phyloP scores from a whole-genome alignment of 2,329 filamentous ascomycete genomes.

The Phialemonium atrogriseum region DNA sequence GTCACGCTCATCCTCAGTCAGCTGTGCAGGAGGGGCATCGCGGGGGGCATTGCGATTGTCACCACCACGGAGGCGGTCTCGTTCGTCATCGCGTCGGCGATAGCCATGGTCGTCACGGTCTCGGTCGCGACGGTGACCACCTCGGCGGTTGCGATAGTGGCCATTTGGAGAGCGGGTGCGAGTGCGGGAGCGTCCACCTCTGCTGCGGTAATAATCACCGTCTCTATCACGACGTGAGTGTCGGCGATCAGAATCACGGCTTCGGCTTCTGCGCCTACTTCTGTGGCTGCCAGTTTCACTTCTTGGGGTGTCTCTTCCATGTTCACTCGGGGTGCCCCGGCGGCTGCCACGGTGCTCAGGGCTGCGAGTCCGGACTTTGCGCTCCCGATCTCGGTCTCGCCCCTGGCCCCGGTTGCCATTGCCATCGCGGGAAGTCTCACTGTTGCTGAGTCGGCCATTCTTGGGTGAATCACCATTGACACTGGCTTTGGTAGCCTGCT shows the following conservation, averaged over 20 bases:
- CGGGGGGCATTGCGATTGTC: constrained; percentile 27
- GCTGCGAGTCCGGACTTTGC: constrained; percentile 40
- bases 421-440: constrained; percentile 23
- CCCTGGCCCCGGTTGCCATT: constrained; percentile 49
- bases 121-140: constrained; percentile 33
- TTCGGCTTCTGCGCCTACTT: constrained; percentile 73
- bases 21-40: constrained; percentile 51
- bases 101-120: constrained; percentile 36
- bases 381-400: constrained; percentile 39
- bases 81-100: constrained; percentile 45
- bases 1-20: constrained; percentile 93
- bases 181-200: constrained; percentile 59
- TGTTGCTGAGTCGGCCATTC: constrained; percentile 27
- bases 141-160: constrained; percentile 45
- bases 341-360: constrained; percentile 38
- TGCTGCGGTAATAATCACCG: constrained; percentile 64
- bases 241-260: constrained; percentile 67
- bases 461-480: constrained; percentile 50
- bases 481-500: constrained; percentile 35
- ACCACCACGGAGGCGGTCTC: constrained; percentile 30
- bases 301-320: constrained; percentile 56
- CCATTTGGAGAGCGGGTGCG: constrained; percentile 64
- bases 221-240: constrained; percentile 65
- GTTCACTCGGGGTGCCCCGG: constrained; percentile 43
- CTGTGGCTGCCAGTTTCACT: constrained; percentile 75